These are phyloP conservation scores for Candida caryicola DNA, from an alignment of 805 yeast species.

Conservation along the genomic window DNA sequence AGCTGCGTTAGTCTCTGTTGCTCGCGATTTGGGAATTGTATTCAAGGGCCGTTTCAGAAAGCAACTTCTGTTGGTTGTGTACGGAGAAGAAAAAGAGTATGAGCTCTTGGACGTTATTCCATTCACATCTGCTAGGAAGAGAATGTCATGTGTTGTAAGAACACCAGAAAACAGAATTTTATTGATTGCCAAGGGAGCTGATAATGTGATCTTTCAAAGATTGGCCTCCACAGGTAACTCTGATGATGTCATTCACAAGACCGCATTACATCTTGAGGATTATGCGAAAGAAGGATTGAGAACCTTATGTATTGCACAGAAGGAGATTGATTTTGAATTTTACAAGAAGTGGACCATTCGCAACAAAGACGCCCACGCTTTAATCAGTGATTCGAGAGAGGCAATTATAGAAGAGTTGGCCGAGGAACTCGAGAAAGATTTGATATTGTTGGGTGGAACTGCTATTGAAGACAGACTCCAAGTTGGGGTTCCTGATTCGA, in stretches of 20 bases:
- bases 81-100: conserved; percentile 45
- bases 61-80: conserved; percentile 41
- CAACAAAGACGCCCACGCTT: conserved; percentile 56
- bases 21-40: conserved; percentile 69
- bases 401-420: conserved; percentile 50
- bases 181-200: conserved; percentile 72
- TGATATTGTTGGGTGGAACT: conserved; percentile 73
- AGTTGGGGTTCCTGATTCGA: conserved; percentile 84
- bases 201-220: conserved; percentile 56
- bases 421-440: conserved; percentile 61
- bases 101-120: conserved; percentile 56
- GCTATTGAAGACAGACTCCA: conserved; percentile 85
- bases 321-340: conserved; percentile 41
- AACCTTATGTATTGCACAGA: conserved; percentile 68
- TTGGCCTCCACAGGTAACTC: conserved; percentile 36
- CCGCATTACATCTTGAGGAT: conserved; percentile 63
- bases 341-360: conserved; percentile 55
- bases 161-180: conserved; percentile 41
- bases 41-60: conserved; percentile 54
- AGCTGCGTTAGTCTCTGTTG: conserved; percentile 73
- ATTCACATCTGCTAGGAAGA: conserved; percentile 68
- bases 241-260: conserved; percentile 49
- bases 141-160: conserved; percentile 73
- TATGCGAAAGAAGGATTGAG: conserved; percentile 77
- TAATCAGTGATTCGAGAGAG: conserved; percentile 57